Base-by-base conservation (phyloP, 1,139 yeast species). In the Yamadazyma pseudoaaseri region DNA sequence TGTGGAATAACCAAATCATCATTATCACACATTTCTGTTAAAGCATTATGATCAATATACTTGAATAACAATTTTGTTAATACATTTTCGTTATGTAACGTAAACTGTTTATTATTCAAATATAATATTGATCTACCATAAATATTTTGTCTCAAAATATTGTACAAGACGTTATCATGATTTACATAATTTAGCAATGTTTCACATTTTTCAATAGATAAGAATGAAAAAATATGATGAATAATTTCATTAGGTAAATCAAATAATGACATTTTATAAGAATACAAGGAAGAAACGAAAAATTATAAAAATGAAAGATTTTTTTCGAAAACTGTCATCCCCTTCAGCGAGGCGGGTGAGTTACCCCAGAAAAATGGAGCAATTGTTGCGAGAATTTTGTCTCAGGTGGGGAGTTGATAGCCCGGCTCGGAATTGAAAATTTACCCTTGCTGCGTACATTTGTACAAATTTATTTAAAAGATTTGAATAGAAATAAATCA, bases 191-290 rank as follows among this genome's bases (percentile, higher is more conserved):
- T 20, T 6, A 33, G 26, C 11, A 48, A 14, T 4, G 30, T 22
- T 27, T 44, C 44, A 33, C 53, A 47, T 21, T 39, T 41, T 17
- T 42, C 28, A 6, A 48, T 39, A 11, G 42, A 30, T 12, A 48
- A 33, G 29, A 38, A 48, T 5, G 45, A 39, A 11, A 48, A 39
- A 9, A 47, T 34, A 13, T 41, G 31, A 18, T 37, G 29, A 16
- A 48, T 36, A 8, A 48, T 15, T 27, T 48, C 53, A 8, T 31
- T 14, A 1, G 53, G 51, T 16, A 47, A 36, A 26, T 38, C 38
- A 13, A 20, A 27, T 9, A 38, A 30, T n/a, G 25, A 22, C 20
- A 30, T 24, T n/a, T n/a, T n/a, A n/a, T 18, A 7, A 10, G 10
- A 18, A 18, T 10, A 18, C 10, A 18, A 18, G 10, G 21, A 18